Percentiles rank a stretch among this genome's conserved stretches.
Conservation (phyloP, 2,329 filamentous ascomycete genomes). For the Dothiorella sarmentorum region DNA sequence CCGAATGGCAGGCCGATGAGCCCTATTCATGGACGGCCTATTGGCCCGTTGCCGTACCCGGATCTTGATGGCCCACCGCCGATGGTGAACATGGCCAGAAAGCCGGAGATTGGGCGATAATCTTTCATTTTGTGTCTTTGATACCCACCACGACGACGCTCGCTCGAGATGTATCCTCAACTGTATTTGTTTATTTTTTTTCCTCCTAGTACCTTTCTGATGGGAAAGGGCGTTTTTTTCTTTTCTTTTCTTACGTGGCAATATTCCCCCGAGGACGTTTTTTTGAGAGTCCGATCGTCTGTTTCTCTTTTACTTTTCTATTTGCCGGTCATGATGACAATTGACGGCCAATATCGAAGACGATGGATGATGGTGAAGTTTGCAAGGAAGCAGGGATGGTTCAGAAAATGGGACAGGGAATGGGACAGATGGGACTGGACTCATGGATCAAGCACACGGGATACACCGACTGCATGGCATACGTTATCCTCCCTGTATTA, state of each 20-base stretch:
- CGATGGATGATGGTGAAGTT: neutral
- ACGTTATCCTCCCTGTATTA: neutral
- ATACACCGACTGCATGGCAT: neutral
- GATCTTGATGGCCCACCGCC: conserved; percentile 77
- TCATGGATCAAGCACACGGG: neutral
- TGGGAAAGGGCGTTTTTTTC: neutral
- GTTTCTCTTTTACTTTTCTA: neutral
- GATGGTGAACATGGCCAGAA: conserved; percentile 77
- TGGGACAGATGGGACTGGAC: neutral
- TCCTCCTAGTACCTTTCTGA: neutral
- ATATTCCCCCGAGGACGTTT: neutral
- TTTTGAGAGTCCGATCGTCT: neutral
- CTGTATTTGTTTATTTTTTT: neutral
- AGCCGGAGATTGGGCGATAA: conserved; percentile 63
- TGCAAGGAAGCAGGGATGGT: neutral
- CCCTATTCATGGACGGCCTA: conserved; percentile 28
- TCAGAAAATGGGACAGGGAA: neutral
- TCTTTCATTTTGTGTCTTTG: neutral
- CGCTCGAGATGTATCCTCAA: neutral
- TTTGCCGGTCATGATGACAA: neutral
- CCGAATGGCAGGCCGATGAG: conserved; percentile 17
- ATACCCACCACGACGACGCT: neutral
- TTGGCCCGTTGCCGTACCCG: conserved; percentile 67
- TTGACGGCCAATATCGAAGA: neutral
- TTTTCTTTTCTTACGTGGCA: neutral